These are phyloP conservation scores for Tetrapyrgos nigripes DNA, from an alignment of 1,284 basidiomycete species.

Conservation along the genomic window DNA sequence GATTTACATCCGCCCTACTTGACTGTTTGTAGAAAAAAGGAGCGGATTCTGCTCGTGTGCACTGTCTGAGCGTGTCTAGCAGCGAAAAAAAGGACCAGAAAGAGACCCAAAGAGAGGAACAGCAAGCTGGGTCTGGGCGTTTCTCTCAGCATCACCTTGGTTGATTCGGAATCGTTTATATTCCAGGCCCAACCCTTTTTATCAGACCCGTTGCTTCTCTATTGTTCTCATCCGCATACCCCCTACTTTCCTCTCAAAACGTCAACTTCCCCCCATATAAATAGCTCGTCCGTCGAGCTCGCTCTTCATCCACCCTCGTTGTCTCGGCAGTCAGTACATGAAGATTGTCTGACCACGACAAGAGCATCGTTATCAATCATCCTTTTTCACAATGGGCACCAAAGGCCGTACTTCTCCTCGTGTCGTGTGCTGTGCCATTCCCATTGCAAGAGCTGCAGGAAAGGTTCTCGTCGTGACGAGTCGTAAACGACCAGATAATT, in stretches of 20 bases:
- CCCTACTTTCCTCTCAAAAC: slow-evolving; percentile 14
- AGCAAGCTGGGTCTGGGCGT: neutral
- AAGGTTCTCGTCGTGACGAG: slow-evolving; percentile 84
- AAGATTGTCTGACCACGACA: slow-evolving; percentile 18
- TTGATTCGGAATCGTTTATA: neutral
- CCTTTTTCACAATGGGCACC: slow-evolving; percentile 61
- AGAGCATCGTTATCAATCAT: neutral
- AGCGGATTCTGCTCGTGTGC: neutral
- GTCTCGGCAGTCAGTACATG: slow-evolving; percentile 29
- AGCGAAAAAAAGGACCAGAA: neutral
- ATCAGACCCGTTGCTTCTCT: neutral
- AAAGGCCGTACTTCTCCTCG: slow-evolving; percentile 80
- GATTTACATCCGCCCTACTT: neutral
- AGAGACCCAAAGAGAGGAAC: neutral
- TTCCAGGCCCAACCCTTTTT: slow-evolving; percentile 1
- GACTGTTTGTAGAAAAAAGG: neutral
- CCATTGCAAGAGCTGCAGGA: slow-evolving; percentile 70
- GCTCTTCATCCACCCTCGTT: slow-evolving; percentile 23
- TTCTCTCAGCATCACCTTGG: neutral
- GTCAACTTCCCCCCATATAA: slow-evolving; percentile 23
- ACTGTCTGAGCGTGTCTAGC: no score
- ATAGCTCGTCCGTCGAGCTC: slow-evolving; percentile 26
- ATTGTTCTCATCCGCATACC: neutral
- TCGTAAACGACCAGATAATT: slow-evolving; percentile 76
- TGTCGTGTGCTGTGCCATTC: slow-evolving; percentile 86